phyloP scores from a whole-genome alignment of 495 filamentous ascomycete species.

The Penicillium atrosanguineum region DNA sequence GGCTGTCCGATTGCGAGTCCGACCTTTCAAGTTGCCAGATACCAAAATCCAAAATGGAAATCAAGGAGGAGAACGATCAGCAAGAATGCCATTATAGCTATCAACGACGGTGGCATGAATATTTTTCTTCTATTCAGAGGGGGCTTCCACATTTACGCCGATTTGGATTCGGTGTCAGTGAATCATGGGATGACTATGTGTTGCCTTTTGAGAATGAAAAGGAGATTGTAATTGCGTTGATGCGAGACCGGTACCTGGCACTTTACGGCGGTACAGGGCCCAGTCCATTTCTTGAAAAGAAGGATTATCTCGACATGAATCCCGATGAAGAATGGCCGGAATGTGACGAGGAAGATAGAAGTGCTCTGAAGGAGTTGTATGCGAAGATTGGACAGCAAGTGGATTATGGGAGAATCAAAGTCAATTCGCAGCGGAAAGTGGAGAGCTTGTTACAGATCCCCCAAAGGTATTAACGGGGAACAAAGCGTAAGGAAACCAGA shows the following conservation, averaged over 20 bases:
- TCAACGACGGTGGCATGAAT: conserved; percentile 5
- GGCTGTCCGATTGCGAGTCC: background rate
- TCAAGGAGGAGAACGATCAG: conserved; percentile 1
- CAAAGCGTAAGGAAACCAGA: too few species aligned
- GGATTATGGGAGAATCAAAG: background rate
- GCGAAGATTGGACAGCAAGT: conserved; percentile 2
- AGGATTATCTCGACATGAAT: background rate
- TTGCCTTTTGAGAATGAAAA: conserved; percentile 8
- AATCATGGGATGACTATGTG: background rate
- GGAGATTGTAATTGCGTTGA: conserved; percentile 5
- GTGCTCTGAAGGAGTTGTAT: conserved; percentile 6
- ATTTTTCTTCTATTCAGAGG: conserved; percentile 7
- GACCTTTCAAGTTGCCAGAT: background rate
- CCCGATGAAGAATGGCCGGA: conserved; percentile 3
- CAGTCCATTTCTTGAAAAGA: conserved; percentile 2
- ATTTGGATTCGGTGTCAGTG: conserved; percentile 8
- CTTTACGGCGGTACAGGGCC: conserved; percentile 3
- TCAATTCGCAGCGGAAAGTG: background rate
- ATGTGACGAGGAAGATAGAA: conserved; percentile 8
- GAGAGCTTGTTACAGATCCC: background rate
- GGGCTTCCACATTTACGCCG: conserved; percentile 6
- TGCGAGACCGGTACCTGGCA: conserved; percentile 2
- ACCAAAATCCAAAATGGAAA: conserved; percentile 4
- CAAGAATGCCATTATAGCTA: background rate
- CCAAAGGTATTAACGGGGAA: too few species aligned